Percentiles rank a stretch among this genome's conserved stretches.
Evolutionary conservation across 73 alveolate species (phyloP).

Genomic region (Paramecium caudatum): DNA sequence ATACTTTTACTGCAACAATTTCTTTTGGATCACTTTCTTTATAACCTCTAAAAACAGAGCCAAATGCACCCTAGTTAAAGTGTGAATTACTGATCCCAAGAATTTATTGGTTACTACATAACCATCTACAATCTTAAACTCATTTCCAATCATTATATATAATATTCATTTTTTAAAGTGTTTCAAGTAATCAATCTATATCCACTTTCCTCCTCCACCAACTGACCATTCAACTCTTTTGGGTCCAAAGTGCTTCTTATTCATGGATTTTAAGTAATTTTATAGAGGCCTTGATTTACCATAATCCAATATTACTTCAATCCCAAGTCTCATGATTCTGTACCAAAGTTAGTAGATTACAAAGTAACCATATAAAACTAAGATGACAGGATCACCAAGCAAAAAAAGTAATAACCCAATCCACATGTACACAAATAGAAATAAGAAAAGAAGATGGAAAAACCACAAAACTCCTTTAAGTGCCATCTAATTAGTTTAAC

Average conservation of each 20-base stretch:
- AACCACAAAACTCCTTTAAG: neutral
- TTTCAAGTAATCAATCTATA: neutral
- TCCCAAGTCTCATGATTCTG: neutral
- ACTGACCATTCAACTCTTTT: constrained; percentile 39
- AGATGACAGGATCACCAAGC: neutral
- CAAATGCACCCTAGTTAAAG: constrained; percentile 60
- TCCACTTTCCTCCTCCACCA: constrained; percentile 67
- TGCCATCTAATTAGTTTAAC: neutral
- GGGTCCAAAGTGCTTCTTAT: constrained; percentile 4
- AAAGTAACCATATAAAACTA: constrained; percentile 1
- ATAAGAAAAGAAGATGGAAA: neutral
- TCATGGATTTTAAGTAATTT: neutral
- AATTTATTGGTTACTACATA: constrained; percentile 61
- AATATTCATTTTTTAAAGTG: neutral
- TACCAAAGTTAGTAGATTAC: neutral
- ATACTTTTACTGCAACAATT: constrained; percentile 67
- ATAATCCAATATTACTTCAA: constrained; percentile 16
- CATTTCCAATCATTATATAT: constrained; percentile 17
- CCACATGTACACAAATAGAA: neutral
- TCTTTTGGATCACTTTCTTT: constrained; percentile 59
- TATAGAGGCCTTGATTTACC: constrained; percentile 19
- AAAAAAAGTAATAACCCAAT: neutral
- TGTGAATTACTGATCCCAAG: constrained; percentile 51
- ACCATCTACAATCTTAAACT: constrained; percentile 45
- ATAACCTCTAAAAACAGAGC: constrained; percentile 64